phyloP scores from a whole-genome alignment of 106 monocot genomes.

The Dactylorhiza incarnata region DNA sequence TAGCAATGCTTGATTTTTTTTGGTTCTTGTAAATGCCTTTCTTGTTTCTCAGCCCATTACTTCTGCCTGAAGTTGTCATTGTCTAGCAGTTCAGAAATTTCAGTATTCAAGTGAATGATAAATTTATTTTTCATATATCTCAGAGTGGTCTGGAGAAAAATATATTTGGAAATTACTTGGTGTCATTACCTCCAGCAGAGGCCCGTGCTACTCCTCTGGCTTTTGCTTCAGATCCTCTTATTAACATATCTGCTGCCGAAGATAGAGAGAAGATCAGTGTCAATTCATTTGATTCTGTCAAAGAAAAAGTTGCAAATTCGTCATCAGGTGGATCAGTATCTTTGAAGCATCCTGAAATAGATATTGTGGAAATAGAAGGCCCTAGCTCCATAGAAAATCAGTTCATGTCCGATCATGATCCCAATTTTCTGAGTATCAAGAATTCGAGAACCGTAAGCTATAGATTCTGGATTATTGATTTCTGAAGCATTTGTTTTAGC shows the following conservation, averaged over 20 bases:
- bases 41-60: background rate
- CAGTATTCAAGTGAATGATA: background rate
- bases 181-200: slow-evolving; percentile 59
- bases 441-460: slow-evolving; percentile 56
- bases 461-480: slow-evolving; percentile 4
- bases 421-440: slow-evolving; percentile 38
- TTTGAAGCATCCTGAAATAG: slow-evolving; percentile 44
- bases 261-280: slow-evolving; percentile 27
- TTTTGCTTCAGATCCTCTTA: slow-evolving; percentile 81
- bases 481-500: background rate
- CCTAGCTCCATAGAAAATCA: slow-evolving; percentile 37
- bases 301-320: slow-evolving; percentile 19
- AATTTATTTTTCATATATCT: slow-evolving; percentile 4
- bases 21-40: background rate
- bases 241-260: slow-evolving; percentile 30
- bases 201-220: slow-evolving; percentile 63
- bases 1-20: background rate
- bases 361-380: slow-evolving; percentile 88
- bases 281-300: slow-evolving; percentile 28
- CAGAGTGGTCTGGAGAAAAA: slow-evolving; percentile 94
- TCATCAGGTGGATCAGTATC: slow-evolving; percentile 26
- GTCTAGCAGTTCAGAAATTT: background rate
- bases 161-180: slow-evolving; percentile 81
- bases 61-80: background rate
- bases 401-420: slow-evolving; percentile 38